Conservation (phyloP, 1,139 yeast species). For the Suhomyces kunorum region DNA sequence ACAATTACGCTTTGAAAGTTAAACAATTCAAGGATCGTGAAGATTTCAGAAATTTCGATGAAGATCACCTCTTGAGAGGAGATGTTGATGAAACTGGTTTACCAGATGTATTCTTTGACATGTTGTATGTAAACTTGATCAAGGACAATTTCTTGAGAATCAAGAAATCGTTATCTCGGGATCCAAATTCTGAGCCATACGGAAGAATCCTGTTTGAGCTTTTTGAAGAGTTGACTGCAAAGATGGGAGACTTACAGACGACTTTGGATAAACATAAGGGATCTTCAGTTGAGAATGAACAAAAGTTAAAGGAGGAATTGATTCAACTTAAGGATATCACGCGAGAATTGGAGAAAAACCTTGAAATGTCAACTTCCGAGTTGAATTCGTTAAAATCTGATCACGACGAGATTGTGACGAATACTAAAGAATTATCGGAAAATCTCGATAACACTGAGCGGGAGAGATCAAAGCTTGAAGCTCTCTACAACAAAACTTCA, state of each 20-base stretch:
- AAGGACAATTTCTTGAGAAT: constrained; percentile 73
- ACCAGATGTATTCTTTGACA: constrained; percentile 77
- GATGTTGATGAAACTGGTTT: constrained; percentile 76
- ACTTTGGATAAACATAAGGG: constrained; percentile 30
- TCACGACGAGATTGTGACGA: constrained; percentile 6
- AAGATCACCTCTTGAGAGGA: constrained; percentile 28
- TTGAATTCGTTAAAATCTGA: constrained; percentile 27
- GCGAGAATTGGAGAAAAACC: constrained; percentile 34
- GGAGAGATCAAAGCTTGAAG: constrained; percentile 24
- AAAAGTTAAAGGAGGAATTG: constrained; percentile 28
- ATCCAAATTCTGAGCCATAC: constrained; percentile 71
- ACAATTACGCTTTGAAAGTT: constrained; percentile 73
- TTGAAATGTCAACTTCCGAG: constrained; percentile 37
- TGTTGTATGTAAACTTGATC: constrained; percentile 61
- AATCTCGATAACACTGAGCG: constrained; percentile 15
- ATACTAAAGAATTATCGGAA: constrained; percentile 10
- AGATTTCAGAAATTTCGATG: constrained; percentile 57
- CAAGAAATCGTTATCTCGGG: constrained; percentile 68
- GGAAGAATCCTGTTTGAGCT: constrained; percentile 66
- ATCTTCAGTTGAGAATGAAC: constrained; percentile 26
- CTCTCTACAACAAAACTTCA: constrained; percentile 28
- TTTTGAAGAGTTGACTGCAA: constrained; percentile 61
- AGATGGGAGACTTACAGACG: constrained; percentile 29
- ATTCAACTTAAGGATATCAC: constrained; percentile 25
- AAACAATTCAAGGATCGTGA: constrained; percentile 67